Evolutionary conservation across 768 basidiomycete species (phyloP), one percentile per base, ranked within the genome.

Genomic region (Mycena rosella): DNA sequence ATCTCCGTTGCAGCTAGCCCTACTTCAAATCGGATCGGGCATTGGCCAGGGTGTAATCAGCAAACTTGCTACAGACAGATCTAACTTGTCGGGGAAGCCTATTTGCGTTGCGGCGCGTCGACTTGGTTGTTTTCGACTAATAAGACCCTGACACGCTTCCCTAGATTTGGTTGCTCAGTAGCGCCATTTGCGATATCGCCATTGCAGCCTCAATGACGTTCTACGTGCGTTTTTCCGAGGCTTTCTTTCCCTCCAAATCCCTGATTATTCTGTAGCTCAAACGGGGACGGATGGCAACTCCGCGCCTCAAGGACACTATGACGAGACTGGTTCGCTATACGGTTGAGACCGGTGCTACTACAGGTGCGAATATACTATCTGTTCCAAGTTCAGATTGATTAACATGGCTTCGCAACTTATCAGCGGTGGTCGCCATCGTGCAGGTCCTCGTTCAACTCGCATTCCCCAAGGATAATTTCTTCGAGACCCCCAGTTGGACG

Each of bases 291-390:
- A 2, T 64, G 14, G 18, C 13, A 1, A 52, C 64, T 24, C 3
- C 30, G 14, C 38, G 6, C 15, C 32, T 65, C 24, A 49, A 34
- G n/a, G 73, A 75, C 29, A 75, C 72, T 36, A 73, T 80, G 6
- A 72, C 74, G 17, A 72, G 75, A 38, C 70, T 80, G 10, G 74
- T 79, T n/a, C 75, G 78, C n/a, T 67, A 81, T 45, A 77, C 75
- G 0, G 75, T 81, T n/a, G 80, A 82, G 65, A 82, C 81, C 10
- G 80, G 80, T 6, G 62, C 73, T 5, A 45, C 76, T 18, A 81
- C 80, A 51, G 78, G 79, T 79, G 29, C 13, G 32, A n/a, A 7
- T 27, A 3, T 29, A 34, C 49, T 27, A 40, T 20, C 10, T 5
- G 22, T 14, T 34, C 42, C n/a, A 20, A 20, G 54, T 36, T 22